Conservation (phyloP, 1,139 yeast genomes). For the Pichia norvegensis region DNA sequence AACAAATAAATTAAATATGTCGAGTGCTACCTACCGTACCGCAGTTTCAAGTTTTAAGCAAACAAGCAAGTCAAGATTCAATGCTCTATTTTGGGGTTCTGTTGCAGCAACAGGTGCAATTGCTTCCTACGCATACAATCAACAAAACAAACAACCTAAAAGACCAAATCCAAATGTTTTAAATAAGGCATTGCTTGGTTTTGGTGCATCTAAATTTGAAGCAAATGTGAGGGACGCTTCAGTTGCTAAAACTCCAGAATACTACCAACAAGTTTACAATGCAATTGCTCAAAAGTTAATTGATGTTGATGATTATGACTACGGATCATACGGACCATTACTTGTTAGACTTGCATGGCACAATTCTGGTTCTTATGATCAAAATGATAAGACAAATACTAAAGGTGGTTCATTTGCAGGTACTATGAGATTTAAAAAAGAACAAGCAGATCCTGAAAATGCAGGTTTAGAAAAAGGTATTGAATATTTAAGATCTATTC, state of each 20-base stretch:
- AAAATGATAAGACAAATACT: slow-evolving; percentile 35
- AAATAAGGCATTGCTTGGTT: slow-evolving; percentile 19
- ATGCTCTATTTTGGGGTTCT: slow-evolving; percentile 4
- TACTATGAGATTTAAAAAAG: slow-evolving; percentile 67
- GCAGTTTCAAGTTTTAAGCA: not conserved
- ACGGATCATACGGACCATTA: slow-evolving; percentile 61
- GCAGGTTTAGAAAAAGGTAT: slow-evolving; percentile 64
- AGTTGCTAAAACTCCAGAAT: slow-evolving; percentile 33
- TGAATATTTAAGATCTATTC: slow-evolving; percentile 55
- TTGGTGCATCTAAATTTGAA: slow-evolving; percentile 19
- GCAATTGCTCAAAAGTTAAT: slow-evolving; percentile 68
- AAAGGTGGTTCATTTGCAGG: slow-evolving; percentile 82
- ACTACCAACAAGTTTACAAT: slow-evolving; percentile 72
- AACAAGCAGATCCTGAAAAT: slow-evolving; percentile 64
- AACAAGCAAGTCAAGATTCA: slow-evolving; percentile 1
- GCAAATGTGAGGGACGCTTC: slow-evolving; percentile 24
- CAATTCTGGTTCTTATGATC: slow-evolving; percentile 60
- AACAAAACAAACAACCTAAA: slow-evolving; percentile 9
- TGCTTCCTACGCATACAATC: slow-evolving; percentile 16
- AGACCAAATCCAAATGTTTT: slow-evolving; percentile 8
- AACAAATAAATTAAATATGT: not conserved
- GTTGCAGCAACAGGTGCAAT: slow-evolving; percentile 17
- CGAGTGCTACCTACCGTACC: slow-evolving; percentile 4
- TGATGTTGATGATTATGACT: slow-evolving; percentile 69
- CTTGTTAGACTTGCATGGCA: slow-evolving; percentile 66